Evolutionary conservation across 139 green algal species (phyloP).

Genomic region (Astrephomene gubernaculifera): DNA sequence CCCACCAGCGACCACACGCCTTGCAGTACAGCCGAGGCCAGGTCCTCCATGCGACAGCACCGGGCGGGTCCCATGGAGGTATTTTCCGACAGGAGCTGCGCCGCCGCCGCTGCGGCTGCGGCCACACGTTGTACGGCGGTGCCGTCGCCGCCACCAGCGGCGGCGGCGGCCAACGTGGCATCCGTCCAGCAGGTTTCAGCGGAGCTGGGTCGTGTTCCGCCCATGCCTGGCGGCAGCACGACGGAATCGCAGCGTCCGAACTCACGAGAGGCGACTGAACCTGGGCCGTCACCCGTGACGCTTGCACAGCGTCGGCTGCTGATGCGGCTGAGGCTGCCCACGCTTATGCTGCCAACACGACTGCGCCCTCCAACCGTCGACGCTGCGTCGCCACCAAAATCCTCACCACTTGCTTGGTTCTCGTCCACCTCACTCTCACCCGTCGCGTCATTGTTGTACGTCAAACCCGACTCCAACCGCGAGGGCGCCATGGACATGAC

Average conservation of each 20-base stretch:
- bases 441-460: background rate
- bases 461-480: background rate
- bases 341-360: too few relatives aligned
- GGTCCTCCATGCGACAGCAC: slow-evolving; percentile 19
- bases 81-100: slow-evolving; percentile 27
- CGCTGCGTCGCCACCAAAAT: background rate
- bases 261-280: too few relatives aligned
- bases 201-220: too few relatives aligned
- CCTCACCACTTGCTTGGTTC: too few relatives aligned
- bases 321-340: too few relatives aligned
- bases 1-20: slow-evolving; percentile 36
- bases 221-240: too few relatives aligned
- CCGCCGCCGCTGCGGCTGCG: background rate
- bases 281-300: too few relatives aligned
- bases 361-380: too few relatives aligned
- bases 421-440: too few relatives aligned
- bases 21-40: slow-evolving; percentile 12
- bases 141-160: background rate
- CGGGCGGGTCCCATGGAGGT: background rate
- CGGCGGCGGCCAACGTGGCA: background rate
- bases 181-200: slow-evolving; percentile 33
- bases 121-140: background rate
- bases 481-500: slow-evolving; percentile 10
- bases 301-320: too few relatives aligned
- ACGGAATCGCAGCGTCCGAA: too few relatives aligned